Conservation (phyloP, 352 stramenopile species). For the Globisporangium paddicum region DNA sequence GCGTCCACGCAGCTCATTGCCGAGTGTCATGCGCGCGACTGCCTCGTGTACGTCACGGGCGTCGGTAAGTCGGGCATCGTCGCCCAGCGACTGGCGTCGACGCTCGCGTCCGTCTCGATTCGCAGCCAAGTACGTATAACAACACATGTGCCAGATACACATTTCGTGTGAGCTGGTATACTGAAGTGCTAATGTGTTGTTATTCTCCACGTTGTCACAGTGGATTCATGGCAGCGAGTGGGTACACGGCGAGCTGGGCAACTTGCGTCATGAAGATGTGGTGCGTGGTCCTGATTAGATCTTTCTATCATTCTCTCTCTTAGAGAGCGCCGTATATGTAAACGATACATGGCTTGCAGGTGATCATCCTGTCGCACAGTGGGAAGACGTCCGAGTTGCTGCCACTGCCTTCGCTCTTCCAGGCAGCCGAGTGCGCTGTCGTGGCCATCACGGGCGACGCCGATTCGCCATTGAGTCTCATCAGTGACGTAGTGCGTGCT, state of each 20-base stretch:
- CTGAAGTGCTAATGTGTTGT: not conserved
- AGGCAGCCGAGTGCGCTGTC: slow-evolving; percentile 28
- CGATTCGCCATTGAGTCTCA: slow-evolving; percentile 25
- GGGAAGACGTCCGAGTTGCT: slow-evolving; percentile 61
- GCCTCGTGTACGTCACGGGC: slow-evolving; percentile 59
- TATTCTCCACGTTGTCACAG: slow-evolving; percentile 17
- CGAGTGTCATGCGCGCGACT: slow-evolving; percentile 38
- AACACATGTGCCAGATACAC: not conserved
- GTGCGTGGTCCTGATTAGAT: slow-evolving; percentile 20
- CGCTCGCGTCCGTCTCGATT: slow-evolving; percentile 66
- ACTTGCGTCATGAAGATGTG: slow-evolving; percentile 51
- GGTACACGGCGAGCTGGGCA: slow-evolving; percentile 75
- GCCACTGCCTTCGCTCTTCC: slow-evolving; percentile 41
- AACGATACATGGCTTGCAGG: slow-evolving; percentile 14
- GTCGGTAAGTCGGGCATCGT: slow-evolving; percentile 83
- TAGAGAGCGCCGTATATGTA: not conserved
- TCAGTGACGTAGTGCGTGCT: slow-evolving; percentile 32
- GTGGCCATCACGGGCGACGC: slow-evolving; percentile 48
- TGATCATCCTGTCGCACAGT: slow-evolving; percentile 73
- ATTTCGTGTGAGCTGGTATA: not conserved
- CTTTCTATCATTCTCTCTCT: too few species aligned
- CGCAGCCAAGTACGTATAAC: slow-evolving; percentile 44
- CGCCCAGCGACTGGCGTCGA: slow-evolving; percentile 61
- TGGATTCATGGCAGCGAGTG: slow-evolving; percentile 79
- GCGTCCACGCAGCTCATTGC: slow-evolving; percentile 26